Conservation (phyloP, 805 yeast genomes). For the Pichia paraexigua region DNA sequence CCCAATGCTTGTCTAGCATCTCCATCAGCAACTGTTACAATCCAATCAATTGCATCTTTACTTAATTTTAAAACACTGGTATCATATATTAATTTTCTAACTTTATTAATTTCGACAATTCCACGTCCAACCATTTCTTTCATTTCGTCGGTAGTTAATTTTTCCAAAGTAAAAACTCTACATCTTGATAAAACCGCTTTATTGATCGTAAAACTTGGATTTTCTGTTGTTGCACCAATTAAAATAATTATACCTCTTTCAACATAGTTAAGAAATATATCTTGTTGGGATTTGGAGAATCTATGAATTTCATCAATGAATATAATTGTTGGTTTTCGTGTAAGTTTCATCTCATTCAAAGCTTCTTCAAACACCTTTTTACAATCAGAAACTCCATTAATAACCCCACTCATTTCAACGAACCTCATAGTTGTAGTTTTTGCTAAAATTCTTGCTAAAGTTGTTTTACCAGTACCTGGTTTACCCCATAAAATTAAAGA, state of each 20-base stretch:
- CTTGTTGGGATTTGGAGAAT: conserved; percentile 81
- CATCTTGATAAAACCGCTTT: conserved; percentile 81
- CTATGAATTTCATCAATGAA: conserved; percentile 93
- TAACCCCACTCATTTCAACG: conserved; percentile 81
- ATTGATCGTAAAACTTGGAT: conserved; percentile 76
- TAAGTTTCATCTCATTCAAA: conserved; percentile 34
- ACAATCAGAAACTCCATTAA: conserved; percentile 58
- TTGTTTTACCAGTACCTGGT: conserved; percentile 93
- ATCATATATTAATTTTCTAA: conserved; percentile 45
- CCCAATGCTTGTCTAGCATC: conserved; percentile 84
- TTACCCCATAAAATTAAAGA: conserved; percentile 93
- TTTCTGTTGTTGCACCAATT: conserved; percentile 97
- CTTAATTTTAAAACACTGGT: conserved; percentile 45
- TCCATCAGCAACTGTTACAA: conserved; percentile 73
- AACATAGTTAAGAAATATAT: conserved; percentile 71
- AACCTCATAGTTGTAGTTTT: conserved; percentile 46
- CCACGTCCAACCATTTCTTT: conserved; percentile 49
- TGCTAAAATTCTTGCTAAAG: conserved; percentile 55
- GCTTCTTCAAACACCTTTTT: conserved; percentile 52
- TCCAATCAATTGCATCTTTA: conserved; percentile 52
- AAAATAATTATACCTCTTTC: conserved; percentile 77
- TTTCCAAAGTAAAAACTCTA: conserved; percentile 62
- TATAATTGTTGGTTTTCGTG: conserved; percentile 53
- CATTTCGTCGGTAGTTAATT: conserved; percentile 44
- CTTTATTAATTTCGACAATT: conserved; percentile 46